Base-by-base conservation (phyloP, 306 rosid genomes). In the Cicer yamashitae region DNA sequence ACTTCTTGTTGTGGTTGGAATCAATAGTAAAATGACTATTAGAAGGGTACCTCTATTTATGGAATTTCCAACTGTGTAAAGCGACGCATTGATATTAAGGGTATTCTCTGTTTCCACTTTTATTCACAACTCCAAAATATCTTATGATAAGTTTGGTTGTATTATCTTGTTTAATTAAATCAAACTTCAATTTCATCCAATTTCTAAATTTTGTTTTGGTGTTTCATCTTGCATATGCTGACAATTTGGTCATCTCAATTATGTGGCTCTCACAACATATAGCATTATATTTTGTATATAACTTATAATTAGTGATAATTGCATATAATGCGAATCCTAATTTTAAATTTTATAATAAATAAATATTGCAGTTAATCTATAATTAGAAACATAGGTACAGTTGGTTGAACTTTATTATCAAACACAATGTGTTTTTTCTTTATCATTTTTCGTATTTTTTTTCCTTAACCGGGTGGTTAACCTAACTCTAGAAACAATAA, bases 21-120 rank as follows among this genome's bases (percentile, higher is more conserved):
- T 43, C 68, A 71, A 63, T 61, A 46, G 39, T 51, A 64, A 71
- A 67, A 66, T 70, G 79, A 79, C 84, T 71, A 67, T 46, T n/a
- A 45, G 78, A 74, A 70, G 46, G 60, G 82, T 62, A 61, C 82
- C 54, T 30, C 65, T 20, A 67, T 22, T 77, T 54, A 54, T 60
- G 74, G 74, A 39, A 41, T 83, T 69, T 75, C 78, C 81, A 74
- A 53, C 73, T 74, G 75, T 64, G 25, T 66, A 77, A 56, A 82
- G 84, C 52, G 65, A 82, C 79, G 6, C 51, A 58, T 46, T 67
- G 65, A 70, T 22, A 73, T 20, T 18, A 44, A 43, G 43, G 44
- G 48, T 58, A 67, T 58, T 58, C 75, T 30, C 83, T 38, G 53
- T 64, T 56, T 72, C 74, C 83, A 79, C 74, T 79, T 54, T 73